phyloP scores from a whole-genome alignment of 2,329 filamentous ascomycete genomes.

The Fusarium devonianum region DNA sequence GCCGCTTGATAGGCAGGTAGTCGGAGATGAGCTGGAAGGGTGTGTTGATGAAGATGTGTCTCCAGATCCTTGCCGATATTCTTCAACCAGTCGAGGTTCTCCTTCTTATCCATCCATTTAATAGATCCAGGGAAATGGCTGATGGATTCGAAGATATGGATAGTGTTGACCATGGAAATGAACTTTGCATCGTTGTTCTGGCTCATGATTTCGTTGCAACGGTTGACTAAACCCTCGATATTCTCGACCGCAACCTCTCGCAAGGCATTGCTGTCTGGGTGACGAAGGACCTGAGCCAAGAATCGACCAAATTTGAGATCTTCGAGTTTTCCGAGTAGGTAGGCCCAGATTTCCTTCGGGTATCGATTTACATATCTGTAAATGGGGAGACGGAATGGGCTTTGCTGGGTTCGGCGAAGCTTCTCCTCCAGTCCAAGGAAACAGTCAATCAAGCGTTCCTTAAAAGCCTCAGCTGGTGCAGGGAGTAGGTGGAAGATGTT shows the following conservation, averaged over 20 bases:
- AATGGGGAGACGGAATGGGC: constrained; percentile 88
- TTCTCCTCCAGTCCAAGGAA: constrained; percentile 89
- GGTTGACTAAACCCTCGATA: constrained; percentile 73
- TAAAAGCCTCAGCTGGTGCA: constrained; percentile 86
- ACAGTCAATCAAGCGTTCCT: constrained; percentile 86
- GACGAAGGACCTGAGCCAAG: constrained; percentile 83
- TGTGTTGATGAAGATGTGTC: constrained; percentile 72
- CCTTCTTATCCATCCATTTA: constrained; percentile 75
- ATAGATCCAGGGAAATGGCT: constrained; percentile 69
- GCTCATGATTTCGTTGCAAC: constrained; percentile 68
- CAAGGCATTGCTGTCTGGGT: constrained; percentile 76
- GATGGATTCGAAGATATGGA: constrained; percentile 84
- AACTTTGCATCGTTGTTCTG: constrained; percentile 74
- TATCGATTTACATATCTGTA: constrained; percentile 95
- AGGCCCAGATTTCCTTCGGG: constrained; percentile 83
- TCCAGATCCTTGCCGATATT: constrained; percentile 80
- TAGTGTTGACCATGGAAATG: constrained; percentile 80
- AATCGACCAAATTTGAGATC: constrained; percentile 90
- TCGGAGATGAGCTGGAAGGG: constrained; percentile 74
- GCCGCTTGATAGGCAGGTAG: constrained; percentile 88
- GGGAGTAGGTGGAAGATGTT: constrained; percentile 98
- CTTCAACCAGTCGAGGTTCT: constrained; percentile 67
- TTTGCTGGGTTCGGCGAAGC: constrained; percentile 85
- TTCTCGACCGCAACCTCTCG: constrained; percentile 78
- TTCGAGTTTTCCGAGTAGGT: constrained; percentile 80